phyloP scores from a whole-genome alignment of 2,329 filamentous ascomycete genomes.

The Calycina herbarum region DNA sequence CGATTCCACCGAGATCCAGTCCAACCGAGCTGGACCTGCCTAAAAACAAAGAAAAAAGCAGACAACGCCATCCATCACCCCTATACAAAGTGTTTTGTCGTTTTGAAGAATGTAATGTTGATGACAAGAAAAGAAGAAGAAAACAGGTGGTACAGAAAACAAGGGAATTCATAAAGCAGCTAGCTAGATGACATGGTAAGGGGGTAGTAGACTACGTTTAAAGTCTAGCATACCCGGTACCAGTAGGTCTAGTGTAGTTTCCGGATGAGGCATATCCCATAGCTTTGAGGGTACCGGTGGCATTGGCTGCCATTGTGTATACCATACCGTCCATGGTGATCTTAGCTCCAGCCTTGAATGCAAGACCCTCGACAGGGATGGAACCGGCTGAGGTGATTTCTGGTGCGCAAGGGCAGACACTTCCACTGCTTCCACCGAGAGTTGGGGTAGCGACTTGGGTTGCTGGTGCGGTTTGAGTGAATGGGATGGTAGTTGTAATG shows the following conservation, averaged over 20 bases:
- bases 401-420: constrained; percentile 4
- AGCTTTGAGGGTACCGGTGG: constrained; percentile 5
- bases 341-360: constrained; percentile 3
- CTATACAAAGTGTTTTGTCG: neutral
- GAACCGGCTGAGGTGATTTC: neutral
- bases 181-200: no score
- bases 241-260: constrained; percentile 1
- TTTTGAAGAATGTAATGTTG: neutral
- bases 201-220: no score
- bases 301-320: constrained; percentile 9
- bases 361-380: constrained; percentile 4
- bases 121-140: neutral
- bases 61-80: neutral
- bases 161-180: neutral
- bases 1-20: neutral
- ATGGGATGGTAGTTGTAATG: neutral
- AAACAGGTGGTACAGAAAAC: neutral
- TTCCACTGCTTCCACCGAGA: neutral
- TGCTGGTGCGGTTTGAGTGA: neutral
- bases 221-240: neutral
- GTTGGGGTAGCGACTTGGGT: neutral
- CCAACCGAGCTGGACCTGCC: neutral
- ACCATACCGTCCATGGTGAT: constrained; percentile 11
- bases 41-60: neutral
- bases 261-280: neutral